Conservation (phyloP, 176 grass and related monocot species). For the Poa annua region DNA sequence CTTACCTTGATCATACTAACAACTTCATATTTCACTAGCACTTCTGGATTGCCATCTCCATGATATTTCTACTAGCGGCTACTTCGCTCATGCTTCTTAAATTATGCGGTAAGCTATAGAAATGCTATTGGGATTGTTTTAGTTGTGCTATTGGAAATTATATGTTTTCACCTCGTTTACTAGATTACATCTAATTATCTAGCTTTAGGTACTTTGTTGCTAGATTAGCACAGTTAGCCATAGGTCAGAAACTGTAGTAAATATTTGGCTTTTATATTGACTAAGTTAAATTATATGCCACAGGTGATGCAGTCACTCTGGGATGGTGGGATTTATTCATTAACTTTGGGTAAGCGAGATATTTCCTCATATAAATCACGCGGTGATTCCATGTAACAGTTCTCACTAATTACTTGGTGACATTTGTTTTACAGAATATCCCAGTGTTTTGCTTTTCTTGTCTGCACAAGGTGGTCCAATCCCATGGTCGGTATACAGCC, state of each 20-base stretch:
- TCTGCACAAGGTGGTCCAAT: constrained; percentile 70
- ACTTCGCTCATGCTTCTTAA: constrained; percentile 79
- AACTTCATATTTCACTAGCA: constrained; percentile 55
- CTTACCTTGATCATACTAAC: constrained; percentile 35
- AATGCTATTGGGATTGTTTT: constrained; percentile 8
- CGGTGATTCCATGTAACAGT: constrained; percentile 16
- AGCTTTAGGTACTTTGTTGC: background rate
- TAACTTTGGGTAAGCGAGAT: constrained; percentile 70
- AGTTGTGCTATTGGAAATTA: constrained; percentile 1
- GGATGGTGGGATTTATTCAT: constrained; percentile 92
- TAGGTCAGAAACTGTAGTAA: constrained; percentile 14
- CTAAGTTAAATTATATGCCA: constrained; percentile 33
- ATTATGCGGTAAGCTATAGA: constrained; percentile 63
- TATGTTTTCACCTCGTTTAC: background rate
- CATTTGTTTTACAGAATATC: constrained; percentile 58
- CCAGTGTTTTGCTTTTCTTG: constrained; percentile 74
- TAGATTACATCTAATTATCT: constrained; percentile 27
- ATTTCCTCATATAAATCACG: constrained; percentile 13
- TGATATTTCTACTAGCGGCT: constrained; percentile 78
- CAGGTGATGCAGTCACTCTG: constrained; percentile 68
- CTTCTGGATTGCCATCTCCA: constrained; percentile 84
- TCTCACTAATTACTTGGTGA: constrained; percentile 33
- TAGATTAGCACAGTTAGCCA: constrained; percentile 9
- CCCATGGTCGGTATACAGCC: constrained; percentile 60
- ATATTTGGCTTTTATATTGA: constrained; percentile 22